phyloP scores from a whole-genome alignment of 352 stramenopile species.

The Saprolegnia diclina region DNA sequence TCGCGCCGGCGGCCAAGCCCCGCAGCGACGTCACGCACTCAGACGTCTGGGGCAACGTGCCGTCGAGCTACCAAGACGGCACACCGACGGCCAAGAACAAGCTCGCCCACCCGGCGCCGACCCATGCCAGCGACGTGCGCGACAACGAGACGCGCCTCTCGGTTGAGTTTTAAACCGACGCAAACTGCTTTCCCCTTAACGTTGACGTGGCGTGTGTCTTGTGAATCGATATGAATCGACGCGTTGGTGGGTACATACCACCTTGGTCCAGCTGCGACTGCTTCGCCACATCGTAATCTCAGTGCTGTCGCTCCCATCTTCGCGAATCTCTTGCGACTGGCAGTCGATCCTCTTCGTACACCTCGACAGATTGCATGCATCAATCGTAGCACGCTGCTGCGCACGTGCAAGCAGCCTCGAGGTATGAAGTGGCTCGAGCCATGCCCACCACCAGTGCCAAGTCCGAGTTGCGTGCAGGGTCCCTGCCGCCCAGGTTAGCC shows the following conservation, averaged over 20 bases:
- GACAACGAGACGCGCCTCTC: slow-evolving; percentile 25
- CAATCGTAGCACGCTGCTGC: too few species aligned
- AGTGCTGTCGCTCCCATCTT: too few species aligned
- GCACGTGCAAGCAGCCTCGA: too few species aligned
- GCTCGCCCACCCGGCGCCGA: not conserved
- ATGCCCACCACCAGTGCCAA: too few species aligned
- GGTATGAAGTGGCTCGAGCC: too few species aligned
- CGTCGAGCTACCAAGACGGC: slow-evolving; percentile 20
- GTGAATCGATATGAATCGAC: not conserved
- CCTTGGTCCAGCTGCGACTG: too few species aligned
- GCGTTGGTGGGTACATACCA: too few species aligned
- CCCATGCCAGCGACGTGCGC: not conserved
- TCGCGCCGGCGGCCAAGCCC: not conserved
- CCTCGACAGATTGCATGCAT: too few species aligned
- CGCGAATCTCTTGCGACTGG: too few species aligned
- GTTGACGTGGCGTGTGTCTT: not conserved
- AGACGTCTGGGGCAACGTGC: slow-evolving; percentile 24
- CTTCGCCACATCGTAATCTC: too few species aligned
- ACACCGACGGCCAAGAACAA: not conserved
- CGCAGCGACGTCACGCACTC: slow-evolving; percentile 13
- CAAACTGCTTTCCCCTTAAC: not conserved
- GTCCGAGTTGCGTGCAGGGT: too few species aligned
- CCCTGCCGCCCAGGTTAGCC: not conserved
- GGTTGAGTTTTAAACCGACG: slow-evolving; percentile 19
- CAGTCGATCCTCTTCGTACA: too few species aligned